Evolutionary conservation across 768 basidiomycete genomes (phyloP).

Genomic region (Lanmaoa rubissima): DNA sequence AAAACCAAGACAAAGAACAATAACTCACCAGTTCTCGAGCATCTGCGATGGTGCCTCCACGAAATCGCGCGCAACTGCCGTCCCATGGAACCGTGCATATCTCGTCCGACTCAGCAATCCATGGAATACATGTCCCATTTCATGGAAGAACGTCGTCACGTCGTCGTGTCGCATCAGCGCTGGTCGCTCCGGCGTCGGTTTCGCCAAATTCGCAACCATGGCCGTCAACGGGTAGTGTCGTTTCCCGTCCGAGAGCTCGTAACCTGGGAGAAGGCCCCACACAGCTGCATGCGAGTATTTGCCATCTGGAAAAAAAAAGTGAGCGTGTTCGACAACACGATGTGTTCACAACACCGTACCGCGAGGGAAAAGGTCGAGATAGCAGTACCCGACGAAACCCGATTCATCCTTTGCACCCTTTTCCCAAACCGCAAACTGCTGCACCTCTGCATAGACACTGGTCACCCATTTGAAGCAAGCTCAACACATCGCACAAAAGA

Average conservation of each 20-base stretch:
- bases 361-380: constrained; percentile 85
- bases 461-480: not conserved
- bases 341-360: constrained; percentile 38
- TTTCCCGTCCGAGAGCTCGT: constrained; percentile 51
- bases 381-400: constrained; percentile 81
- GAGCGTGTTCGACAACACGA: not conserved
- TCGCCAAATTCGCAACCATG: constrained; percentile 92
- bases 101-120: constrained; percentile 66
- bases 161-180: constrained; percentile 87
- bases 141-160: constrained; percentile 90
- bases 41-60: constrained; percentile 92
- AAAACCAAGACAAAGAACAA: not conserved
- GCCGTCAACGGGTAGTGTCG: constrained; percentile 72
- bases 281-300: constrained; percentile 90
- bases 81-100: constrained; percentile 81
- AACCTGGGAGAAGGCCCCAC: constrained; percentile 73
- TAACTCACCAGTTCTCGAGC: constrained; percentile 80
- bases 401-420: constrained; percentile 66
- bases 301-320: constrained; percentile 40
- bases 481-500: constrained; percentile 4
- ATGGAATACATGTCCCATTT: constrained; percentile 79
- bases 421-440: constrained; percentile 85
- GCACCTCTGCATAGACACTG: constrained; percentile 54
- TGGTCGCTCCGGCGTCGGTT: constrained; percentile 75
- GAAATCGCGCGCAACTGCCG: constrained; percentile 75